Evolutionary conservation across 352 stramenopile species (phyloP).

Genomic region (Phytophthora cactorum): DNA sequence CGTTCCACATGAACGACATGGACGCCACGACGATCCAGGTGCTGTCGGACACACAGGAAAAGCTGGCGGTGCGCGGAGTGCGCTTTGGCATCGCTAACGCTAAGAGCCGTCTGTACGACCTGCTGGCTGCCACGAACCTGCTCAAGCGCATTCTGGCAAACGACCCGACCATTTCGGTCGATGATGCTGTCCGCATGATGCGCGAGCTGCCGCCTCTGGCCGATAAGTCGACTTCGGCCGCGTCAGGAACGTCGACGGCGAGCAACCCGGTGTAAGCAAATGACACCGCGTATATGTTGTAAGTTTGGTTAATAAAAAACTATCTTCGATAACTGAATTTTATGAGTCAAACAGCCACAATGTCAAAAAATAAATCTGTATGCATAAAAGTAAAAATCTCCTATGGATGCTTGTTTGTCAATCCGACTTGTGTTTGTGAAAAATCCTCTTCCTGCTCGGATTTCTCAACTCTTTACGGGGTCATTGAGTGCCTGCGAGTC

Average conservation of each 20-base stretch:
- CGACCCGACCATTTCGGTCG: slow-evolving; percentile 25
- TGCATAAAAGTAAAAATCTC: too few species aligned
- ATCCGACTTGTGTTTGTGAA: background rate
- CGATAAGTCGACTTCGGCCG: slow-evolving; percentile 2
- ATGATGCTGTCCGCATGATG: slow-evolving; percentile 20
- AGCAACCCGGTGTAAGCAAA: slow-evolving; percentile 13
- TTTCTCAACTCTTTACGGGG: background rate
- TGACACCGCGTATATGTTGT: slow-evolving; percentile 1
- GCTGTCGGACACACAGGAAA: slow-evolving; percentile 27
- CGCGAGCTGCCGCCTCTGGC: slow-evolving; percentile 16
- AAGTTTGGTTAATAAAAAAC: background rate
- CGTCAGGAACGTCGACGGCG: slow-evolving; percentile 6
- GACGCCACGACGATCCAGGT: slow-evolving; percentile 31
- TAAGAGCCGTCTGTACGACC: slow-evolving; percentile 24
- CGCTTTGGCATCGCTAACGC: slow-evolving; percentile 24
- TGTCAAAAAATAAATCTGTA: too few species aligned
- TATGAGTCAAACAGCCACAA: too few species aligned
- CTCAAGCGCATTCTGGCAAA: slow-evolving; percentile 25
- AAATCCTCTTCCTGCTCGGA: background rate
- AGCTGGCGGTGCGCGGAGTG: slow-evolving; percentile 24
- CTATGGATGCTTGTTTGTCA: too few species aligned
- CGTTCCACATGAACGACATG: slow-evolving; percentile 33
- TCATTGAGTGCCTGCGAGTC: background rate
- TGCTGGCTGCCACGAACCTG: slow-evolving; percentile 21
- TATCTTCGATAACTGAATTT: background rate